Conservation (phyloP, 345 rosid genomes). For the Crucihimalaya himalaica region DNA sequence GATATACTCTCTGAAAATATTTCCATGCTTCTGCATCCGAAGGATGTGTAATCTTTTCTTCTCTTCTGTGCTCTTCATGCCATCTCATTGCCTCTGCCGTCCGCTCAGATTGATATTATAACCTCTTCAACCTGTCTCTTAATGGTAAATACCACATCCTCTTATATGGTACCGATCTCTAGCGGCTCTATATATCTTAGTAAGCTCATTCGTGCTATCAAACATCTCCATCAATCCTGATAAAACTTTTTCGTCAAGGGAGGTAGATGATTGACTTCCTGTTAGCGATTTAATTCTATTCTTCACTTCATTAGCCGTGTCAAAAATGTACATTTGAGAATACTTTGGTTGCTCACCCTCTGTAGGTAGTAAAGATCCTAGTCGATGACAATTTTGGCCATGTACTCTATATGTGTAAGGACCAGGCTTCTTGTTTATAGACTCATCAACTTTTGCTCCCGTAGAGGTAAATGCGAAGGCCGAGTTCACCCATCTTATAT, state of each 20-base stretch:
- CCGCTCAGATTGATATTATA: too few species aligned
- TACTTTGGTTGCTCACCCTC: neutral
- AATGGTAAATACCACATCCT: too few species aligned
- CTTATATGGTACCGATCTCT: too few species aligned
- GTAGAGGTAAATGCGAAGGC: too few species aligned
- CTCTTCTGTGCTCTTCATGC: too few species aligned
- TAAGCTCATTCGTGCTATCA: neutral
- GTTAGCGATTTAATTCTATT: neutral
- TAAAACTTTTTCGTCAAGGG: neutral
- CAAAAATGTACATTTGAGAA: neutral
- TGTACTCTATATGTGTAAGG: neutral
- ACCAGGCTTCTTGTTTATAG: neutral
- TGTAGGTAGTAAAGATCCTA: neutral
- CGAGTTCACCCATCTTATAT: too few species aligned
- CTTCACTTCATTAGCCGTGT: neutral
- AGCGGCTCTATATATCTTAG: neutral
- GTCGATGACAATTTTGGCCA: neutral
- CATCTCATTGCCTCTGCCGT: too few species aligned
- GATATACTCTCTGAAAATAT: too few species aligned
- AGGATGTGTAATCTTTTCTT: too few species aligned
- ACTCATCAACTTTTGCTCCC: too few species aligned
- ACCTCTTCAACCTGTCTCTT: too few species aligned
- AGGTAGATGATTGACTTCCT: neutral
- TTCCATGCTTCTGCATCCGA: too few species aligned
- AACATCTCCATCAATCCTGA: neutral